Conservation (phyloP, 2,329 filamentous ascomycete species). For the Monosporascus sp. region DNA sequence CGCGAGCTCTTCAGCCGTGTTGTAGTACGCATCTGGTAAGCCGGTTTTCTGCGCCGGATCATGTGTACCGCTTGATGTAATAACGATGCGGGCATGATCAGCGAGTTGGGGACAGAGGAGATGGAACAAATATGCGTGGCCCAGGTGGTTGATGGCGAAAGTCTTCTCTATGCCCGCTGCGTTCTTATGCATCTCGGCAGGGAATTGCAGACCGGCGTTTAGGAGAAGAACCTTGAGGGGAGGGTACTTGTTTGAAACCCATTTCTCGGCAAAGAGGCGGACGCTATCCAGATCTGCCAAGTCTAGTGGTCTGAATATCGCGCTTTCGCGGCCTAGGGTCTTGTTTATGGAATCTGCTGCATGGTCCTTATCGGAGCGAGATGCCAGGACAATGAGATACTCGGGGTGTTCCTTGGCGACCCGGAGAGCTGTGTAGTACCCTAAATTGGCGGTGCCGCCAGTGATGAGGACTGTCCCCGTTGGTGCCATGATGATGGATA, state of each 20-base stretch:
- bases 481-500: too few species aligned
- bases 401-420: slow-evolving; percentile 37
- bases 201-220: slow-evolving; percentile 44
- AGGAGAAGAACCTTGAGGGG: slow-evolving; percentile 41
- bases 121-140: slow-evolving; percentile 45
- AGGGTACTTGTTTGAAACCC: slow-evolving; percentile 27
- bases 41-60: slow-evolving; percentile 39
- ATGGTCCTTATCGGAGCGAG: slow-evolving; percentile 36
- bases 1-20: slow-evolving; percentile 39
- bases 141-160: slow-evolving; percentile 46
- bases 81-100: slow-evolving; percentile 36
- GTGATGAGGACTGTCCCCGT: slow-evolving; percentile 33
- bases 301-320: slow-evolving; percentile 38
- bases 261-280: slow-evolving; percentile 34
- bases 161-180: slow-evolving; percentile 40
- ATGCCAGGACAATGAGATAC: slow-evolving; percentile 36
- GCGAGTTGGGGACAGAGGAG: slow-evolving; percentile 37
- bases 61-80: slow-evolving; percentile 42
- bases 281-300: slow-evolving; percentile 35
- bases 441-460: slow-evolving; percentile 41
- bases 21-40: slow-evolving; percentile 39
- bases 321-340: slow-evolving; percentile 32
- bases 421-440: slow-evolving; percentile 34
- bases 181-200: slow-evolving; percentile 27
- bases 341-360: slow-evolving; percentile 39